phyloP scores from a whole-genome alignment of 441 rosid genomes.

The Populus trichocarpa region DNA sequence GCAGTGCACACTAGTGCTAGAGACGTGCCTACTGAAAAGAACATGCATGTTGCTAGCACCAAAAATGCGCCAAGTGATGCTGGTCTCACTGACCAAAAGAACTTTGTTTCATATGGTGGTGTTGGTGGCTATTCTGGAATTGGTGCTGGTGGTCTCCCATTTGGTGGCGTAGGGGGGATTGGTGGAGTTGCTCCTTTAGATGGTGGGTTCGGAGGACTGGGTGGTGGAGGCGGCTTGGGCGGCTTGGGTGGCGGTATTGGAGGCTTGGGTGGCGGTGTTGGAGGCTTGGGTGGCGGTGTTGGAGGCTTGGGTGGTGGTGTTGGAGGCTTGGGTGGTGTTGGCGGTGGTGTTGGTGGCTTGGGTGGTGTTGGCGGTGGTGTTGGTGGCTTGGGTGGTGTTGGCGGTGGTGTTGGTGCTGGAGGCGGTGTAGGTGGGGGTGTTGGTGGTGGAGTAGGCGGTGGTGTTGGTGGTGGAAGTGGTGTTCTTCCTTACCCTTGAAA shows the following conservation, averaged over 20 bases:
- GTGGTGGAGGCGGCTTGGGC: slow-evolving; percentile 25
- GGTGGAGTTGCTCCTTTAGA: slow-evolving; percentile 19
- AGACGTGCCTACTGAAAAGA: not conserved
- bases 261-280: slow-evolving; percentile 10
- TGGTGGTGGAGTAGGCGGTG: not conserved
- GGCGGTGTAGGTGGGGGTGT: slow-evolving; percentile 11
- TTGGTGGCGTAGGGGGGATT: slow-evolving; percentile 26
- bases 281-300: slow-evolving; percentile 16
- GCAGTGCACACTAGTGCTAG: slow-evolving; percentile 30
- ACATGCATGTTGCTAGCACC: not conserved
- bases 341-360: slow-evolving; percentile 6
- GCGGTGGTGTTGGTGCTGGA: slow-evolving; percentile 19
- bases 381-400: slow-evolving; percentile 7
- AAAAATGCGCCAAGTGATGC: slow-evolving; percentile 10
- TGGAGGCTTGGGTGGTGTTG: slow-evolving; percentile 23
- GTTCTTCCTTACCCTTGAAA: slow-evolving; percentile 25
- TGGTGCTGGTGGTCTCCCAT: slow-evolving; percentile 20
- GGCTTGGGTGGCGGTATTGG: slow-evolving; percentile 20
- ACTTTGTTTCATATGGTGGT: slow-evolving; percentile 45
- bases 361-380: slow-evolving; percentile 9
- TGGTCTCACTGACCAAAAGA: slow-evolving; percentile 54
- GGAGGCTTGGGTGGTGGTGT: slow-evolving; percentile 12
- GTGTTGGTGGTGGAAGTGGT: slow-evolving; percentile 1
- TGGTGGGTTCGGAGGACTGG: slow-evolving; percentile 4
- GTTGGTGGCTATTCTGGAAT: slow-evolving; percentile 48